Evolutionary conservation across 140 eudicot species (phyloP).

Genomic region (Erigeron philadelphicus): DNA sequence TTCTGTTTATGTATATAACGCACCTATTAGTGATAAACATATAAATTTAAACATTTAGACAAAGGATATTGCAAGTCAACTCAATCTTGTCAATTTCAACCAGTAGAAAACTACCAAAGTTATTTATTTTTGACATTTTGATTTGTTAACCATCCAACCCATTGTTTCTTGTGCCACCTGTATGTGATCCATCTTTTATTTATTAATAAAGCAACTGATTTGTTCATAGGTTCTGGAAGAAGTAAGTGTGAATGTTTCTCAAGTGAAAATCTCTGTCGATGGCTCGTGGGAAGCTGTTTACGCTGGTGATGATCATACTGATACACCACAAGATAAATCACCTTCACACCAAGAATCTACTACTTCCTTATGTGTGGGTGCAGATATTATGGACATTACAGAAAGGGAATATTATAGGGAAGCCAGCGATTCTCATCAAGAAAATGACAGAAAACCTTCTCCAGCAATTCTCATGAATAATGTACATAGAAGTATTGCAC

Average conservation of each 20-base stretch:
- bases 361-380: conserved; percentile 12
- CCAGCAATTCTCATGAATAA: conserved; percentile 21
- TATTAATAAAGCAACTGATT: conserved; percentile 10
- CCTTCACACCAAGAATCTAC: conserved; percentile 26
- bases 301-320: conserved; percentile 34
- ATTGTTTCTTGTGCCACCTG: not conserved
- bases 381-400: conserved; percentile 46
- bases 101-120: not conserved
- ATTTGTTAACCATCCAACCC: not conserved
- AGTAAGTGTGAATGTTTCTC: conserved; percentile 44
- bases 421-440: conserved; percentile 22
- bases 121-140: not conserved
- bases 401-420: conserved; percentile 36
- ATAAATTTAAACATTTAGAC: not conserved
- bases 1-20: not conserved
- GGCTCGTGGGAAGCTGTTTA: conserved; percentile 65
- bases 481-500: conserved; percentile 17
- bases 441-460: conserved; percentile 48
- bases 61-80: not conserved
- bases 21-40: not conserved
- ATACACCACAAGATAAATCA: conserved; percentile 37
- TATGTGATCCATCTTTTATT: conserved; percentile 4
- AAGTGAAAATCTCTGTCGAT: conserved; percentile 54
- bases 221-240: conserved; percentile 54
- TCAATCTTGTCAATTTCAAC: not conserved